Base-by-base conservation (phyloP, 2,329 filamentous ascomycete genomes). In the Chaetomiaceae sp. region DNA sequence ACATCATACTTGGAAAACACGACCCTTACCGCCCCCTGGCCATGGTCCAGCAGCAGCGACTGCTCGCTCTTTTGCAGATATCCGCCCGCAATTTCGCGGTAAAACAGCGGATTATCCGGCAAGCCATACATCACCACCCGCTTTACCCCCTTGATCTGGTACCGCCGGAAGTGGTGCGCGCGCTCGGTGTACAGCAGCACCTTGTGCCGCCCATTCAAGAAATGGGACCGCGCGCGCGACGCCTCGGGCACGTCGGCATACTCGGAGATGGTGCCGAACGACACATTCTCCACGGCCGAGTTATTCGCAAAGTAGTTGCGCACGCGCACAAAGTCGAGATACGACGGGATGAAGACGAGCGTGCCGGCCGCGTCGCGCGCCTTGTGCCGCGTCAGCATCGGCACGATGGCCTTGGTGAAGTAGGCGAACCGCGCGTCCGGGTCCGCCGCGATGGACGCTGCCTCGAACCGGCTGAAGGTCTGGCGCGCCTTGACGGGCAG, bases 131-230 rank as follows among this genome's bases (percentile, higher is more conserved):
- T 86, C 47, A 96, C 79, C n/a, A 97, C 81, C 36, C 85, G 79
- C 68, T 85, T 85, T 13, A 94, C 90, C 20, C 94, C 94, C 32
- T 83, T 80, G 49, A 99, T 78, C 60, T 82, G 80, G 66, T 94
- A 90, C n/a, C 94, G 80, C 45, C 90, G 84, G 76, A 97, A 97
- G 70, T 99, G 94, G 71, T 99, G 94, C n/a, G 91, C 89, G 54
- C 94, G 85, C 68, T 95, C 92, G 2, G 91, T 95, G 72, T 97
- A 99, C 14, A 99, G 75, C 34, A 99, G 72, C 16, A 97, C 79
- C 18, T 83, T 83, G 66, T 96, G 88, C 14, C 90, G 79, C 5
- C 91, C 94, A 34, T 76, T 87, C 59, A 90, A 74, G 71, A 99
- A 97, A 67, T 96, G 89, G 11, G 88, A 91, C 21, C 92, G 80